These are phyloP conservation scores for Hygrophila difformis DNA, from an alignment of 257 asterid species.

Conservation along the genomic window DNA sequence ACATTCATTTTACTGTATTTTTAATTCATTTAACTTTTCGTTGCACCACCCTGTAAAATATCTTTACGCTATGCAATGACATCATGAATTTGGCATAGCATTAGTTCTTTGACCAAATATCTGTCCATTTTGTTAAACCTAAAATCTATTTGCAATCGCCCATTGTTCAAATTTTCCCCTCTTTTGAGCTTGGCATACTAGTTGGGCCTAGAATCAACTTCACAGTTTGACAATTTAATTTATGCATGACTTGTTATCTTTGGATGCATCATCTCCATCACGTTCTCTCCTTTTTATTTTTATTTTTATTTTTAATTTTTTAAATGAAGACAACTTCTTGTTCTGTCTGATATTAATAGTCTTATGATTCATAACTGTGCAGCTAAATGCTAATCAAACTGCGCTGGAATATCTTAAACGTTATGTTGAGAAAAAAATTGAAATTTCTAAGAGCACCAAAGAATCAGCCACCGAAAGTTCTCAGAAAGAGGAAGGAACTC, in stretches of 20 bases:
- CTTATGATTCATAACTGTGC: conserved; percentile 18
- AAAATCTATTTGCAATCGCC: too few relatives aligned
- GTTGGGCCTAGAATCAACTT: too few relatives aligned
- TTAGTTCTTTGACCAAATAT: conserved; percentile 2
- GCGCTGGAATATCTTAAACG: conserved; percentile 66
- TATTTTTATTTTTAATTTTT: too few relatives aligned
- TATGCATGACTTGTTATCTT: too few relatives aligned
- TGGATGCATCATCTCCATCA: too few relatives aligned
- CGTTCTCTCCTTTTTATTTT: too few relatives aligned
- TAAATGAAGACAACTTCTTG: too few relatives aligned
- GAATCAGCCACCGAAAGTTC: conserved; percentile 38
- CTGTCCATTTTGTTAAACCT: conserved; percentile 5
- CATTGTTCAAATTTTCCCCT: too few relatives aligned
- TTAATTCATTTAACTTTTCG: background rate
- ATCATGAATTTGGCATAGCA: too few relatives aligned
- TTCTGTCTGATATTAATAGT: too few relatives aligned
- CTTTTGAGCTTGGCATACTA: too few relatives aligned
- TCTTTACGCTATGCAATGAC: background rate
- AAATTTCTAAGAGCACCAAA: conserved; percentile 36
- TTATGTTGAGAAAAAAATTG: conserved; percentile 61
- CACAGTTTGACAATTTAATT: too few relatives aligned
- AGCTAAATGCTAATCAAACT: conserved; percentile 78
- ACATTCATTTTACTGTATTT: background rate
- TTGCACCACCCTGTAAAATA: conserved; percentile 1
- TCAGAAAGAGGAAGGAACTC: conserved; percentile 42